phyloP scores from a whole-genome alignment of 2,329 filamentous ascomycete species.

The Aspergillus terreus region DNA sequence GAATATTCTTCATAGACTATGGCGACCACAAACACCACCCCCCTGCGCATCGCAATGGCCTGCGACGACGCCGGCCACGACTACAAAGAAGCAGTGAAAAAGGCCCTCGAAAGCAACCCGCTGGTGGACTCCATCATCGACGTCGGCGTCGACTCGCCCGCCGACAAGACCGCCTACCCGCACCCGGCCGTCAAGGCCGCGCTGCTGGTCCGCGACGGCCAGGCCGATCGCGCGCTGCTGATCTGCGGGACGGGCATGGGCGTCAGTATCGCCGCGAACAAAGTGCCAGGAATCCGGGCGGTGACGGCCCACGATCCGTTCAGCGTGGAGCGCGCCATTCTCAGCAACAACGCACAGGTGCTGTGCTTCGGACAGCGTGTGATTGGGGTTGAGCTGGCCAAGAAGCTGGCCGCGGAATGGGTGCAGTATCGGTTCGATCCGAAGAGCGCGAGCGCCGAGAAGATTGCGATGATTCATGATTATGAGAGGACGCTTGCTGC shows the following conservation, averaged over 20 bases:
- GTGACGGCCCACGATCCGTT: constrained; percentile 84
- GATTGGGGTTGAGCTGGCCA: constrained; percentile 70
- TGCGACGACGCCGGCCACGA: constrained; percentile 65
- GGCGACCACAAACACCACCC: constrained; percentile 6
- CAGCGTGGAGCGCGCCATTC: constrained; percentile 68
- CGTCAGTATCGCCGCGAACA: constrained; percentile 80
- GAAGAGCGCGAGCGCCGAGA: constrained; percentile 57
- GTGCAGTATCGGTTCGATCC: constrained; percentile 70
- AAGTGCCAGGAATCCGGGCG: constrained; percentile 71
- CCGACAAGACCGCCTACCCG: constrained; percentile 74
- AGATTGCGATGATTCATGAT: constrained; percentile 42
- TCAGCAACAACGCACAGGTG: constrained; percentile 79
- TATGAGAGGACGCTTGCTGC: constrained; percentile 21
- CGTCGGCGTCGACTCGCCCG: constrained; percentile 60
- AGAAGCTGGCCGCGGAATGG: constrained; percentile 72
- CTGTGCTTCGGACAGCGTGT: constrained; percentile 78
- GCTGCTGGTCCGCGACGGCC: constrained; percentile 37
- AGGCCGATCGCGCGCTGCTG: constrained; percentile 64
- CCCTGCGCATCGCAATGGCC: constrained; percentile 55
- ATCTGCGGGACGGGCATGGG: constrained; percentile 80
- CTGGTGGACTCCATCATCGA: constrained; percentile 65
- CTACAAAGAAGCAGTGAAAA: constrained; percentile 72
- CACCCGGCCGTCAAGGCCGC: constrained; percentile 69
- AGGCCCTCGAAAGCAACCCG: constrained; percentile 61
- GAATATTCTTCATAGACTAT: not conserved